phyloP scores from a whole-genome alignment of 148 eudicot genomes.

The Chenopodium berlandieri region DNA sequence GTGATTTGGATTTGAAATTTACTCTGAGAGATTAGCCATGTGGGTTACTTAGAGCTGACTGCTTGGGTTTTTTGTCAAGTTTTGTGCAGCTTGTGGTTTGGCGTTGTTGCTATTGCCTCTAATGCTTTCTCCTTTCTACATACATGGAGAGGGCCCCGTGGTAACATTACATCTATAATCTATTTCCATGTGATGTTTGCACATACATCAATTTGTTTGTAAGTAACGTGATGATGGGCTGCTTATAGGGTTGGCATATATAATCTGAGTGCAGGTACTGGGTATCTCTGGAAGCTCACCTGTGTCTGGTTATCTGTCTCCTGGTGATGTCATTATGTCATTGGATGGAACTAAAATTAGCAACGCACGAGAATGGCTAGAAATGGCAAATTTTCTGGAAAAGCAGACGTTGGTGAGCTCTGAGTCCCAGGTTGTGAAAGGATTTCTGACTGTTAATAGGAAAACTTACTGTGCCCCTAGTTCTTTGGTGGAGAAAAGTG shows the following conservation, averaged over 20 bases:
- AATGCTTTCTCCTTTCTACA: constrained; percentile 66
- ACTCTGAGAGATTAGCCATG: constrained; percentile 1
- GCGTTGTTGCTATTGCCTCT: constrained; percentile 68
- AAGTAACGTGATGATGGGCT: not conserved
- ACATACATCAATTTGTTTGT: not conserved
- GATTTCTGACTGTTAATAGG: constrained; percentile 20
- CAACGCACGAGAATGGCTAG: constrained; percentile 60
- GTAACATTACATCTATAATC: constrained; percentile 34
- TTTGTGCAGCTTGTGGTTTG: constrained; percentile 77
- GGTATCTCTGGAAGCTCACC: constrained; percentile 65
- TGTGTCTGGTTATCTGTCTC: constrained; percentile 58
- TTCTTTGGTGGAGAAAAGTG: constrained; percentile 50
- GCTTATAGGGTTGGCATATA: constrained; percentile 5
- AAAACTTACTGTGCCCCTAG: constrained; percentile 72
- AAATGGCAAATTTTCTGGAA: constrained; percentile 41
- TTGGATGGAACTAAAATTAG: constrained; percentile 54
- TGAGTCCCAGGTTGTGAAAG: constrained; percentile 16
- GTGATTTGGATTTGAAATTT: not conserved
- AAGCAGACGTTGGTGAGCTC: constrained; percentile 38
- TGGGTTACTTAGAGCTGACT: constrained; percentile 26
- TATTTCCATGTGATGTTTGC: not conserved
- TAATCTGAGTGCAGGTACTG: constrained; percentile 53
- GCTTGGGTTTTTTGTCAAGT: constrained; percentile 41
- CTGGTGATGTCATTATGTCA: constrained; percentile 66
- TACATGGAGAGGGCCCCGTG: constrained; percentile 69